phyloP scores from a whole-genome alignment of 2,329 filamentous ascomycete genomes.

The Aspergillus phoenicis region DNA sequence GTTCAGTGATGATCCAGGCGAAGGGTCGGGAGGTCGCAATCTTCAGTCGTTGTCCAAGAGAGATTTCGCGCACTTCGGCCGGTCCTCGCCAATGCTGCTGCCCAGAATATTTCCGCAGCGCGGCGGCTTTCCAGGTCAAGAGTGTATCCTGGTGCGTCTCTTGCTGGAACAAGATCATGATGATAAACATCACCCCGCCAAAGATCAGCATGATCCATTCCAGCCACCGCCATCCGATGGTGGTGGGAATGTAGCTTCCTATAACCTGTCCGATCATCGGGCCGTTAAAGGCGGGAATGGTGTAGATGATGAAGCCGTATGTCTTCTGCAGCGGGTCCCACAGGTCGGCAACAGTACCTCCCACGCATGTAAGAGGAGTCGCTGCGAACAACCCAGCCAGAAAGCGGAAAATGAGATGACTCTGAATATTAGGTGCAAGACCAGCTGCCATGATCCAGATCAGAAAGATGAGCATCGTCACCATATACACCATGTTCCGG shows the following conservation, averaged over 20 bases:
- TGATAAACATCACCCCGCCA: conserved; percentile 33
- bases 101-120: conserved; percentile 42
- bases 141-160: conserved; percentile 54
- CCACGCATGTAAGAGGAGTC: conserved; percentile 49
- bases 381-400: conserved; percentile 53
- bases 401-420: conserved; percentile 54
- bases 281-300: conserved; percentile 48
- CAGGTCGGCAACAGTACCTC: conserved; percentile 50
- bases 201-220: conserved; percentile 50
- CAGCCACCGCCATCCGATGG: conserved; percentile 43
- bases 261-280: conserved; percentile 27
- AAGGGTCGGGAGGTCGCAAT: conserved; percentile 42
- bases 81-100: conserved; percentile 50
- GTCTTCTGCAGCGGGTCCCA: conserved; percentile 51
- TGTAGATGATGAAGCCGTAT: conserved; percentile 54
- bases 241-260: conserved; percentile 22
- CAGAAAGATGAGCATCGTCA: conserved; percentile 49
- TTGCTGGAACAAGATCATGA: conserved; percentile 48
- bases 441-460: conserved; percentile 53
- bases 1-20: conserved; percentile 49
- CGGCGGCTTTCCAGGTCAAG: conserved; percentile 47
- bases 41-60: conserved; percentile 45
- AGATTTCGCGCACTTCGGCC: conserved; percentile 44
- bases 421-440: conserved; percentile 51
- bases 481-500: conserved; percentile 53